A percentile compares a stretch with the other conserved stretches of the same genome.
Conservation (phyloP, 306 rosid species). For the Castanopsis chinensis region DNA sequence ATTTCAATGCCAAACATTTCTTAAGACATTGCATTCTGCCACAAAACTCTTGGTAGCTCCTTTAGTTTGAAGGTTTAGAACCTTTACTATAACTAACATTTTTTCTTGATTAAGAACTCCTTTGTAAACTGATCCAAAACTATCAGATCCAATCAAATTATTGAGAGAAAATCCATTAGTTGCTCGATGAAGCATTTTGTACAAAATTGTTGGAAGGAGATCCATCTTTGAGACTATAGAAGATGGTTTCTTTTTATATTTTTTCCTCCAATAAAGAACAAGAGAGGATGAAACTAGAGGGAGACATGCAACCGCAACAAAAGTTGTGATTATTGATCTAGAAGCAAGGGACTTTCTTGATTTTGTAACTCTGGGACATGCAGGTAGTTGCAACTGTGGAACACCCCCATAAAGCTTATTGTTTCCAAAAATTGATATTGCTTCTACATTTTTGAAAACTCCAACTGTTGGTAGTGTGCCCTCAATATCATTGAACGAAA, state of each 20-base stretch:
- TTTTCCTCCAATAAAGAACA: background rate
- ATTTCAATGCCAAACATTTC: too few species aligned
- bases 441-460: constrained; percentile 11
- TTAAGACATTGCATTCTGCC: too few species aligned
- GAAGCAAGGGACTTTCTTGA: constrained; percentile 3
- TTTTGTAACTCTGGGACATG: constrained; percentile 13
- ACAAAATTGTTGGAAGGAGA: constrained; percentile 9
- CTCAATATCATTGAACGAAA: too few species aligned
- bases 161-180: constrained; percentile 18
- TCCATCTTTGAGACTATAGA: background rate
- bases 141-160: background rate
- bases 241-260: background rate
- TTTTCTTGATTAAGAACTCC: too few species aligned
- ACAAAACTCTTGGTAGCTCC: too few species aligned
- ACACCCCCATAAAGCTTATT: constrained; percentile 16
- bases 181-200: constrained; percentile 15
- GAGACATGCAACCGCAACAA: constrained; percentile 14
- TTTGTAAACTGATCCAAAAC: too few species aligned
- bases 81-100: too few species aligned
- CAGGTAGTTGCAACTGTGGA: background rate
- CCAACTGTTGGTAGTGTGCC: too few species aligned
- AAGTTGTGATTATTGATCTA: background rate
- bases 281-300: background rate
- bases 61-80: too few species aligned
- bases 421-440: background rate